A percentile compares a stretch with the other conserved stretches of the same genome.
Conservation (phyloP, 257 asterid species). For the Przewalskia tangutica region DNA sequence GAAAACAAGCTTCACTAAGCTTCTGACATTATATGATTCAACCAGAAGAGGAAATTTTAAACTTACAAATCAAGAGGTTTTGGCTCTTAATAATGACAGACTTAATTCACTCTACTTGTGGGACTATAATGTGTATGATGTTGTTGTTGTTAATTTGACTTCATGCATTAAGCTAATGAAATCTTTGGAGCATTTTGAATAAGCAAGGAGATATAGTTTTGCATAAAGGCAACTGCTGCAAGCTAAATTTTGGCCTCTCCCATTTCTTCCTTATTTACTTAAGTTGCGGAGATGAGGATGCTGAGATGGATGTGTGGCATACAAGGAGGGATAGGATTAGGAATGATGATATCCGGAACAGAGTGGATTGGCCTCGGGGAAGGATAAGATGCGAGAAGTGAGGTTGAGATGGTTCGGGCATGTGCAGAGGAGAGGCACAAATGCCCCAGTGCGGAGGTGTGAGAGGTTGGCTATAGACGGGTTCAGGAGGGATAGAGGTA, state of each 20-base stretch:
- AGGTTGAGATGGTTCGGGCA: too few species aligned
- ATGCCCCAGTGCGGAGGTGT: too few species aligned
- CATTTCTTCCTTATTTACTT: neutral
- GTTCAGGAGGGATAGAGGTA: too few species aligned
- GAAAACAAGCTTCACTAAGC: neutral
- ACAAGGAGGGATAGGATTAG: too few species aligned
- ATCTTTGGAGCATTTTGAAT: neutral
- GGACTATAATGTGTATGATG: too few species aligned
- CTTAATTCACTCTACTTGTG: neutral
- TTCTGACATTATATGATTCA: neutral
- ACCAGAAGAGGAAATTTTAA: neutral
- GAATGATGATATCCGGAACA: too few species aligned
- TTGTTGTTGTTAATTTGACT: neutral
- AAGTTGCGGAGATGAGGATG: too few species aligned
- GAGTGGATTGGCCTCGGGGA: too few species aligned
- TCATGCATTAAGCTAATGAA: neutral
- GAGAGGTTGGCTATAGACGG: too few species aligned
- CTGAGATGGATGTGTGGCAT: too few species aligned
- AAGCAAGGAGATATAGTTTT: neutral
- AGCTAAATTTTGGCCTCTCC: neutral
- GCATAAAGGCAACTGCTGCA: neutral
- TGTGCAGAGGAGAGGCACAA: too few species aligned
- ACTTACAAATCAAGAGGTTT: neutral
- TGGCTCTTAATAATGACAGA: neutral
- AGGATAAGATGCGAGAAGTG: too few species aligned